Evolutionary conservation across 2,329 filamentous ascomycete genomes (phyloP).

Genomic region (Penicillium sp.): DNA sequence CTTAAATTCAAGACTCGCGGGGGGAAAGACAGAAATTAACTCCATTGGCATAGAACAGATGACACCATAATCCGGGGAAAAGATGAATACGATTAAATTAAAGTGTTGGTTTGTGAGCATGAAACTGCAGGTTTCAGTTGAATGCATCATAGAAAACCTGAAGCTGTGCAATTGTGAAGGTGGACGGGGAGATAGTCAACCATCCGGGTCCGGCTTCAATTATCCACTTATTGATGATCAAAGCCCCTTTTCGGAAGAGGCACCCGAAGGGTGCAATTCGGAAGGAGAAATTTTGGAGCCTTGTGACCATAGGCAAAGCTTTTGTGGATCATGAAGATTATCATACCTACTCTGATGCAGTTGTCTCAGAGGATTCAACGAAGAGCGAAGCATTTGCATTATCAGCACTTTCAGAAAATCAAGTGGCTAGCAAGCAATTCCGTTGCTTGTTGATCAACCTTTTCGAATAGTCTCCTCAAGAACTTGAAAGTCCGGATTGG

Average conservation of each 20-base stretch:
- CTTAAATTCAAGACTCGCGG: neutral
- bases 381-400: too few species aligned
- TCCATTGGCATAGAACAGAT: neutral
- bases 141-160: neutral
- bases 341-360: neutral
- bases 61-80: neutral
- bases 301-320: neutral
- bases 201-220: neutral
- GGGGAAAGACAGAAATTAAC: neutral
- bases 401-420: too few species aligned
- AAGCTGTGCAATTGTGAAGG: too few species aligned
- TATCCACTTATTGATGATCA: constrained; percentile 3
- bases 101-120: neutral
- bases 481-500: neutral
- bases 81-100: neutral
- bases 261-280: neutral
- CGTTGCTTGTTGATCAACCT: neutral
- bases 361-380: too few species aligned
- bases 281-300: neutral
- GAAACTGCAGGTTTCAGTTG: too few species aligned
- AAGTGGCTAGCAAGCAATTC: neutral
- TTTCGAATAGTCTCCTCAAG: neutral
- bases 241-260: neutral
- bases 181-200: neutral
- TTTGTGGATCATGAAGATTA: neutral